Percentiles rank a stretch among this genome's conserved stretches.
phyloP scores from a whole-genome alignment of 352 stramenopile species.

The Phytophthora tentaculata region DNA sequence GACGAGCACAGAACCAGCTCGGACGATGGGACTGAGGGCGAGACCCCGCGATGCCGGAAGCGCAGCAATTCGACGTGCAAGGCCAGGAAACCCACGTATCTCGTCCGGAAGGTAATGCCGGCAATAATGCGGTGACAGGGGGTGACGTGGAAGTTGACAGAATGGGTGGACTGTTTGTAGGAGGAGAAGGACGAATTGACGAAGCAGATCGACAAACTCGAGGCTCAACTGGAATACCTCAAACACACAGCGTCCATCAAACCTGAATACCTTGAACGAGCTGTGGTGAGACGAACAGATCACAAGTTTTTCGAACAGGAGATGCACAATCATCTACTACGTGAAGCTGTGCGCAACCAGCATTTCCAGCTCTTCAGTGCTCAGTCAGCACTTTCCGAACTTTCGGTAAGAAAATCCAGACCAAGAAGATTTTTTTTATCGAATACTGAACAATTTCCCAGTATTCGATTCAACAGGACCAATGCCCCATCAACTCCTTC shows the following conservation, averaged over 20 bases:
- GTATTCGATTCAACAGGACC: slow-evolving; percentile 38
- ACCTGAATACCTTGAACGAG: slow-evolving; percentile 24
- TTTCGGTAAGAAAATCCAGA: slow-evolving; percentile 28
- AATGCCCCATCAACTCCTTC: slow-evolving; percentile 48
- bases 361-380: slow-evolving; percentile 50
- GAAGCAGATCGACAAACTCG: slow-evolving; percentile 43
- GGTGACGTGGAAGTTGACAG: not conserved
- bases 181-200: slow-evolving; percentile 52
- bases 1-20: slow-evolving; percentile 25
- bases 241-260: slow-evolving; percentile 24
- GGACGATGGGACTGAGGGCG: slow-evolving; percentile 16
- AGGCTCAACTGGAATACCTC: slow-evolving; percentile 48
- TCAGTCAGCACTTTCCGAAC: slow-evolving; percentile 54
- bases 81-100: slow-evolving; percentile 52
- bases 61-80: slow-evolving; percentile 31
- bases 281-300: slow-evolving; percentile 20
- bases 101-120: slow-evolving; percentile 50
- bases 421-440: not conserved
- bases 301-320: slow-evolving; percentile 44
- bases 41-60: slow-evolving; percentile 26
- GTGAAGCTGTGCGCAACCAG: slow-evolving; percentile 54
- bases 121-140: not conserved
- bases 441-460: no score
- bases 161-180: slow-evolving; percentile 9
- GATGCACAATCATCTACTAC: slow-evolving; percentile 52